Conservation (phyloP, 225 moss, liverwort and hornwort genomes). For the Neckera pumila region DNA sequence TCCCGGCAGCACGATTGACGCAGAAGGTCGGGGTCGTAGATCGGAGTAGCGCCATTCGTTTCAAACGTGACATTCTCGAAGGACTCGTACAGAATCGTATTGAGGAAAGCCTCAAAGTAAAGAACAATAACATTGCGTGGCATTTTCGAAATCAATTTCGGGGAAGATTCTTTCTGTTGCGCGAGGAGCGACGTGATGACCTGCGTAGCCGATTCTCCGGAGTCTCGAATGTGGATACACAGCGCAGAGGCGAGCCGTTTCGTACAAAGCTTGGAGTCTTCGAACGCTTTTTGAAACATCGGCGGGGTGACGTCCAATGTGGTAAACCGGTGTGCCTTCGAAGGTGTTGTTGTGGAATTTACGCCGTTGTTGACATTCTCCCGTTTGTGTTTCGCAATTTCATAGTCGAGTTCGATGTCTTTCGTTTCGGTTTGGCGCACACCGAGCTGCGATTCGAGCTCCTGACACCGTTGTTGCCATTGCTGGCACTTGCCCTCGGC, state of each 20-base stretch:
- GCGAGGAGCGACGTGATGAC: conserved; percentile 22
- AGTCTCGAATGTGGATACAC: conserved; percentile 31
- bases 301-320: conserved; percentile 31
- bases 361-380: neutral
- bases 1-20: conserved; percentile 20
- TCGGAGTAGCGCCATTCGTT: conserved; percentile 14
- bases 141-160: conserved; percentile 13
- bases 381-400: conserved; percentile 19
- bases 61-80: conserved; percentile 42
- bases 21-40: conserved; percentile 26
- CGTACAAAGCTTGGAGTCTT: conserved; percentile 26
- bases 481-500: conserved; percentile 31
- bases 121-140: conserved; percentile 32
- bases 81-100: conserved; percentile 22
- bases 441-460: conserved; percentile 26
- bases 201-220: conserved; percentile 31
- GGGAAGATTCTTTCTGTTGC: conserved; percentile 19
- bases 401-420: conserved; percentile 30
- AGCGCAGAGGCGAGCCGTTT: conserved; percentile 25
- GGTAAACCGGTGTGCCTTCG: conserved; percentile 25
- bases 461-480: conserved; percentile 38
- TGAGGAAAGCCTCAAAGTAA: conserved; percentile 40
- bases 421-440: conserved; percentile 16
- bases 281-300: conserved; percentile 30
- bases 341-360: neutral